Evolutionary conservation across 1,284 basidiomycete genomes (phyloP).

Genomic region (Volvariella volvacea): DNA sequence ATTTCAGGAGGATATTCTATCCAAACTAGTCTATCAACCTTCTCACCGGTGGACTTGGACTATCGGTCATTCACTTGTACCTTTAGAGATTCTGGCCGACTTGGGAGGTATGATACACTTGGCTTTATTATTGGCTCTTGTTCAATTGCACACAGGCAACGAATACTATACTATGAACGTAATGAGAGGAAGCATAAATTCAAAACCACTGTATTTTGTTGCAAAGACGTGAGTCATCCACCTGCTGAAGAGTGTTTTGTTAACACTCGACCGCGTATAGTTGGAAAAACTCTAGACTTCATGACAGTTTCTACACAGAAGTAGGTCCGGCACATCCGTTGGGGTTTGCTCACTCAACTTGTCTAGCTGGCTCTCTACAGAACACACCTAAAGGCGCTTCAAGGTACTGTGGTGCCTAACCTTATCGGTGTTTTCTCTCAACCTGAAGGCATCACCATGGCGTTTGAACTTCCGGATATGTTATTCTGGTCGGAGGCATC

Average conservation of each 20-base stretch:
- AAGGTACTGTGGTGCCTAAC: constrained; percentile 45
- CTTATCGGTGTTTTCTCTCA: constrained; percentile 44
- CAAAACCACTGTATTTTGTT: background rate
- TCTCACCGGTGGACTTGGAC: no score
- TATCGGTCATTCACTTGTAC: no score
- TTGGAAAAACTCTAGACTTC: background rate
- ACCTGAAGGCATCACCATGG: constrained; percentile 32
- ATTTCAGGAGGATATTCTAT: no score
- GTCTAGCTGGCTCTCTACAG: constrained; percentile 35
- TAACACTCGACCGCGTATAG: background rate
- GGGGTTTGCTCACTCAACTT: background rate
- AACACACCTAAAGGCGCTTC: constrained; percentile 39
- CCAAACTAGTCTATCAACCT: no score
- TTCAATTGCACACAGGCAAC: no score
- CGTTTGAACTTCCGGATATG: constrained; percentile 47
- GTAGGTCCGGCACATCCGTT: background rate
- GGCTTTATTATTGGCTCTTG: no score
- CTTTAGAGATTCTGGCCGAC: no score
- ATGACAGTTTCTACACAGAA: background rate
- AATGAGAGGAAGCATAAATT: no score
- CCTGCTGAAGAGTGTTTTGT: background rate
- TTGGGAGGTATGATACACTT: no score
- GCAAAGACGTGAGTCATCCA: background rate
- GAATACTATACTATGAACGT: no score
- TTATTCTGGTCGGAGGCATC: constrained; percentile 53